These are phyloP conservation scores for Epichloe sibirici DNA, from an alignment of 2,329 filamentous ascomycete species.

Conservation along the genomic window DNA sequence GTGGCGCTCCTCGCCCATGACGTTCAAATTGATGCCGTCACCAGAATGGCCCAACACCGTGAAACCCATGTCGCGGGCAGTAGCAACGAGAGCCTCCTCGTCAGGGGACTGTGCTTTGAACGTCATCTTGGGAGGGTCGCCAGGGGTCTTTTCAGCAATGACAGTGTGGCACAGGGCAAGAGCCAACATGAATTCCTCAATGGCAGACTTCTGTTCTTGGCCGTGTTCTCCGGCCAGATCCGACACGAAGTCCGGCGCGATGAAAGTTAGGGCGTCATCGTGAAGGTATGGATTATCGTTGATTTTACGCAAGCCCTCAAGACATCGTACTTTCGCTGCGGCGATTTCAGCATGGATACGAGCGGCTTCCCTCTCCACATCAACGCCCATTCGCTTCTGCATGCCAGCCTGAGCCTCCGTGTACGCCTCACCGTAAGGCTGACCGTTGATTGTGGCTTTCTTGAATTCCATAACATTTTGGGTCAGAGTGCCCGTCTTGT, in stretches of 20 bases:
- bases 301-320: constrained; percentile 60
- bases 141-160: constrained; percentile 77
- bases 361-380: constrained; percentile 69
- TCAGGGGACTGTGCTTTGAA: constrained; percentile 98
- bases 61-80: constrained; percentile 89
- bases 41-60: constrained; percentile 72
- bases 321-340: constrained; percentile 58
- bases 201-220: constrained; percentile 61
- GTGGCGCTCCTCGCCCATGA: constrained; percentile 72
- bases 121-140: constrained; percentile 80
- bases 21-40: constrained; percentile 74
- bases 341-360: constrained; percentile 68
- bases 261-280: constrained; percentile 82
- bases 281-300: constrained; percentile 85
- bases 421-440: constrained; percentile 92
- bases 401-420: constrained; percentile 95
- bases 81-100: constrained; percentile 86
- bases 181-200: constrained; percentile 85
- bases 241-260: constrained; percentile 78
- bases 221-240: constrained; percentile 73
- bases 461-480: constrained; percentile 99
- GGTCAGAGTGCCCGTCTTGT: constrained; percentile 92
- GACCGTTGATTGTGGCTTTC: constrained; percentile 92
- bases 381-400: constrained; percentile 80
- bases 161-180: constrained; percentile 95